Conservation (phyloP, 2,329 filamentous ascomycete species). For the Emergomyces pasteurianus region DNA sequence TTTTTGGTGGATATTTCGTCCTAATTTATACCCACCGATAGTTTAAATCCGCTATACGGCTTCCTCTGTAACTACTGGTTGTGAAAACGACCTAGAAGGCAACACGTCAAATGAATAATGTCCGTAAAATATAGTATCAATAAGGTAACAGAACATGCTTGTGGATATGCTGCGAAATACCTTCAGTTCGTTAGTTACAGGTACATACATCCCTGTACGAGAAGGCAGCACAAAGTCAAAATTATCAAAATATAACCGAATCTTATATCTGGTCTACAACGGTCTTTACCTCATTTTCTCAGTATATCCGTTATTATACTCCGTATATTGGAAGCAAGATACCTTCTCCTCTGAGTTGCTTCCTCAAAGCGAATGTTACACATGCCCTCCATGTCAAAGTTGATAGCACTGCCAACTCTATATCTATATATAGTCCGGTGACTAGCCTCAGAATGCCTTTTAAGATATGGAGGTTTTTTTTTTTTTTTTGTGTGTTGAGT, state of each 20-base stretch:
- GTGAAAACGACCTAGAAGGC: not conserved
- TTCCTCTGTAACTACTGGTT: not conserved
- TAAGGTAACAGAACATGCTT: not conserved
- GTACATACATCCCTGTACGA: not conserved
- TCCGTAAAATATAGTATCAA: not conserved
- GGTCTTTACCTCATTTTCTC: not conserved
- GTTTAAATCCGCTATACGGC: slow-evolving; percentile 8
- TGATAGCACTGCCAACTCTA: too few species aligned
- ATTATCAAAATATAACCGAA: not conserved
- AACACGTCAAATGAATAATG: not conserved
- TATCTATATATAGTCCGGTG: too few species aligned
- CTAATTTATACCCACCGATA: not conserved
- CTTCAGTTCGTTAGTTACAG: not conserved
- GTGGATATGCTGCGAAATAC: not conserved
- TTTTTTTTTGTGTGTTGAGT: too few species aligned
- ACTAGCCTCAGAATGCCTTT: too few species aligned
- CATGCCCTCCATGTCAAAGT: too few species aligned
- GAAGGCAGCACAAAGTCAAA: not conserved
- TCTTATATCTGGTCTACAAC: not conserved
- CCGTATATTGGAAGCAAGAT: too few species aligned
- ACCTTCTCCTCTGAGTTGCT: too few species aligned
- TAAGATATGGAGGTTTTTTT: too few species aligned
- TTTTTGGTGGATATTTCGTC: not conserved
- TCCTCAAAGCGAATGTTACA: too few species aligned
- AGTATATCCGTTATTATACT: too few species aligned